Base-by-base conservation (phyloP, 2,329 filamentous ascomycete genomes). In the Cadophora sp. region DNA sequence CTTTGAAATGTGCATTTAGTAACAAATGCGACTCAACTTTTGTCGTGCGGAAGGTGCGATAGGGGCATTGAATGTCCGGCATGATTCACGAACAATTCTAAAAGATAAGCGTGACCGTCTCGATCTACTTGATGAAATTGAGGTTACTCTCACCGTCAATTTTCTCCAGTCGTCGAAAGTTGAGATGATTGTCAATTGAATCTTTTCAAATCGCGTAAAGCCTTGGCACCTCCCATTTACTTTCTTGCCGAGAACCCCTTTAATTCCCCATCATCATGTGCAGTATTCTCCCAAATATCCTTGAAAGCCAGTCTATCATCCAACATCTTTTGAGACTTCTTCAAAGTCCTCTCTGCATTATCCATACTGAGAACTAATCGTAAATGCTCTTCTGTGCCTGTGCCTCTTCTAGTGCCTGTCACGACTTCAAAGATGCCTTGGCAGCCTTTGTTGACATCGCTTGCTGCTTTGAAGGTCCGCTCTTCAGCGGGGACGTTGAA, bases 361-460 rank as follows among this genome's bases (percentile, higher is more conserved):
- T 84, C 83, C 20, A 73, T 74, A 0, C 82, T 83, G 1, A 85
- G 73, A 5, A 80, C 80, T 33, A 85, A 72, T 36, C 81, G 74
- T 4, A 74, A 72, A 69, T 81, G 79, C 0, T 66, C 73, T 66
- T 81, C 79, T 24, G 69, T 75, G 0, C 80, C 81, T 14, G 67
- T 70, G 3, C 79, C 82, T 22, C 76, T 70, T 0, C 81, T 81
- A 16, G 79, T 78, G 0, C 78, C 79, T 2, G 78, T 75, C 1
- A 81, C 76, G 4, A 84, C 78, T 39, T 84, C 80, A 66, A 81
- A 83, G 14, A 85, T 79, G 3, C 77, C 80, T 66, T 77, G 75
- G 14, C 79, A 79, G 0, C 80, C 83, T 68, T 85, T 85, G 18
- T 78, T 74, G 47, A 80, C 79, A 68, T 85, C 82, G 0, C 82